Percentiles rank a stretch among this genome's conserved stretches.
Conservation (phyloP, 176 grass and related monocot species). For the Otatea glauca region DNA sequence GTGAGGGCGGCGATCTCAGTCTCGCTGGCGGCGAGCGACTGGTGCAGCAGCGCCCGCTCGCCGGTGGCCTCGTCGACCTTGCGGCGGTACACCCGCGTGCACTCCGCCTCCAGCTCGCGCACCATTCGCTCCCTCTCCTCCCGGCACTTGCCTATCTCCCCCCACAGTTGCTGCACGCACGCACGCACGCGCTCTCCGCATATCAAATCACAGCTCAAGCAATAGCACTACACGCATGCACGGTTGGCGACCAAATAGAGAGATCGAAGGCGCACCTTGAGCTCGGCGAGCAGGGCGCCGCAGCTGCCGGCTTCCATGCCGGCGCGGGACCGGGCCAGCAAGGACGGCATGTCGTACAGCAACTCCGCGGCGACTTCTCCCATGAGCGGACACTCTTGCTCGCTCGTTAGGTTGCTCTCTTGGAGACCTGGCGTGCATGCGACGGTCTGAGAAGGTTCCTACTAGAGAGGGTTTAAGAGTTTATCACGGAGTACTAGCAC, state of each 20-base stretch:
- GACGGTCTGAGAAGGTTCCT: constrained; percentile 3
- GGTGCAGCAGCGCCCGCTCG: constrained; percentile 59
- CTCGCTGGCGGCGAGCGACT: constrained; percentile 62
- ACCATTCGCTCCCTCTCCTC: constrained; percentile 57
- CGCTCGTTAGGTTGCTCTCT: neutral
- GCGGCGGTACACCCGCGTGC: constrained; percentile 60
- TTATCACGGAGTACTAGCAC: neutral
- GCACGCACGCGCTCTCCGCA: neutral
- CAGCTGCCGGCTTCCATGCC: neutral
- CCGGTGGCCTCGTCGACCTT: constrained; percentile 67
- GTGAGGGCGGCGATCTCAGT: constrained; percentile 65
- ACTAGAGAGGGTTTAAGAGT: constrained; percentile 10
- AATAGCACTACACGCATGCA: neutral
- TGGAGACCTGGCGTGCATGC: neutral
- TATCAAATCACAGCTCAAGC: neutral
- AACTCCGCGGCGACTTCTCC: constrained; percentile 52
- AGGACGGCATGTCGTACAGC: constrained; percentile 38
- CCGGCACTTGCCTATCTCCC: constrained; percentile 62
- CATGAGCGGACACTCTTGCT: constrained; percentile 9
- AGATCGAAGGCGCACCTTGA: constrained; percentile 32
- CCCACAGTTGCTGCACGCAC: constrained; percentile 61
- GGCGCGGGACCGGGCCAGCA: constrained; percentile 8
- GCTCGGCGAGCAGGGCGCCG: constrained; percentile 50
- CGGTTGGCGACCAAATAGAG: neutral
- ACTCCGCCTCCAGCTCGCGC: constrained; percentile 68